Percentiles rank a stretch among this genome's conserved stretches.
These are phyloP conservation scores for Clohesyomyces aquaticus DNA, from an alignment of 495 filamentous ascomycete species.

Conservation along the genomic window DNA sequence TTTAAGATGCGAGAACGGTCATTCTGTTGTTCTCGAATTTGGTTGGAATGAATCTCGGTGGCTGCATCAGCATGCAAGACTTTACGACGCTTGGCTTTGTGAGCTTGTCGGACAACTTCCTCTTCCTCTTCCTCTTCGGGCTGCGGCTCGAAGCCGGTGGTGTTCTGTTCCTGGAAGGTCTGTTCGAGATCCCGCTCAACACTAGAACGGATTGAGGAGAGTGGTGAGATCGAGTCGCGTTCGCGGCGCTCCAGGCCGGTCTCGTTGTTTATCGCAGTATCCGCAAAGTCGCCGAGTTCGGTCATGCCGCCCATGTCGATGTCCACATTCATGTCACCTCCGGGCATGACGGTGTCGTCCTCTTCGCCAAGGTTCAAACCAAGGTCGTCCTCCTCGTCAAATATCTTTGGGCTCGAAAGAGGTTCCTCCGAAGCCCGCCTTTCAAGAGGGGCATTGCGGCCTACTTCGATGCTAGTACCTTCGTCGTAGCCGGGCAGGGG, in stretches of 20 bases:
- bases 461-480: slow-evolving; percentile 76
- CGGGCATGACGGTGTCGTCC: slow-evolving; percentile 32
- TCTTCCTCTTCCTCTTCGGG: slow-evolving; percentile 59
- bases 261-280: slow-evolving; percentile 47
- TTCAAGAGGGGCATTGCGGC: slow-evolving; percentile 75
- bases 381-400: slow-evolving; percentile 49
- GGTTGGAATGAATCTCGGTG: slow-evolving; percentile 59
- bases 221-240: slow-evolving; percentile 68
- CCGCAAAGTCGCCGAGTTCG: slow-evolving; percentile 51
- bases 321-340: slow-evolving; percentile 35
- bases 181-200: slow-evolving; percentile 61
- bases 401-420: slow-evolving; percentile 38
- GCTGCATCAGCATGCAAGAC: slow-evolving; percentile 69
- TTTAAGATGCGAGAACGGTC: slow-evolving; percentile 81
- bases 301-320: slow-evolving; percentile 61
- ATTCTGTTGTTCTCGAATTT: slow-evolving; percentile 78
- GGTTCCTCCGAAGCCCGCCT: slow-evolving; percentile 62
- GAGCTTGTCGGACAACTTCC: slow-evolving; percentile 54
- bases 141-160: slow-evolving; percentile 50
- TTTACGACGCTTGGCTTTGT: slow-evolving; percentile 76
- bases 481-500: slow-evolving; percentile 47
- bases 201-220: slow-evolving; percentile 61
- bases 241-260: slow-evolving; percentile 47
- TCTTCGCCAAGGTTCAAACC: slow-evolving; percentile 58
- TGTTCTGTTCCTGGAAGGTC: slow-evolving; percentile 51